Base-by-base conservation (phyloP, 495 filamentous ascomycete species). In the Aspergillus cavernicola region DNA sequence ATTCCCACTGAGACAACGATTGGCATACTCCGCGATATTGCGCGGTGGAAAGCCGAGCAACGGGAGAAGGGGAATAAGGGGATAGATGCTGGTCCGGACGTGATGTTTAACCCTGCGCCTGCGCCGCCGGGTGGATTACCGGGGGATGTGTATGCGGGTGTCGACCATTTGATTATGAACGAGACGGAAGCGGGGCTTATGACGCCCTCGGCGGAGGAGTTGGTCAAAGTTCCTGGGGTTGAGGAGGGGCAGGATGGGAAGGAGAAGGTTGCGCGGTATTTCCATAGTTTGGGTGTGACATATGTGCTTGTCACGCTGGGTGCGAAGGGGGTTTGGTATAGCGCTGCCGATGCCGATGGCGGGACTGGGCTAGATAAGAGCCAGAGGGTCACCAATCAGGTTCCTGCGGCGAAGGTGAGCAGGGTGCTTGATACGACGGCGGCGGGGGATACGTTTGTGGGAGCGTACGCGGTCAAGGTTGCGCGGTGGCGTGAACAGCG, bases 361-460 rank as follows among this genome's bases (percentile, higher is more conserved):
- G 60, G 63, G 12, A 76, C 76, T 9, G 28, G 15, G 1, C 31
- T 43, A 12, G 67, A 54, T 15, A 65, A 49, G 12, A 66, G 57
- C 20, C 63, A 45, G n/a, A 62, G 68, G 23, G 70, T 72, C 23
- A 70, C 66, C 9, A 65, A 71, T 32, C 59, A 78, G 49, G 60
- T 76, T 6, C 71, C 69, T 13, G 85, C 83, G 9, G 78, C 75
- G 58, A 83, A 77, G 63, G 82, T 78, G 55, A 73, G 62, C 59
- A 82, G 77, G 49, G 92, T 96, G 18, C 79, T 96, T 6, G 93
- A 98, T 71, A 97, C 92, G 6, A 98, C 93, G 4, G 92, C 86
- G 0, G 93, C 92, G 13, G 93, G 93, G 0, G 93, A 98, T 67
- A 95, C 92, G 4, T 98, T 95, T 69, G 89, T 95, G 2, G 93